Evolutionary conservation across 345 rosid genomes (phyloP).

Genomic region (Balakata baccata): DNA sequence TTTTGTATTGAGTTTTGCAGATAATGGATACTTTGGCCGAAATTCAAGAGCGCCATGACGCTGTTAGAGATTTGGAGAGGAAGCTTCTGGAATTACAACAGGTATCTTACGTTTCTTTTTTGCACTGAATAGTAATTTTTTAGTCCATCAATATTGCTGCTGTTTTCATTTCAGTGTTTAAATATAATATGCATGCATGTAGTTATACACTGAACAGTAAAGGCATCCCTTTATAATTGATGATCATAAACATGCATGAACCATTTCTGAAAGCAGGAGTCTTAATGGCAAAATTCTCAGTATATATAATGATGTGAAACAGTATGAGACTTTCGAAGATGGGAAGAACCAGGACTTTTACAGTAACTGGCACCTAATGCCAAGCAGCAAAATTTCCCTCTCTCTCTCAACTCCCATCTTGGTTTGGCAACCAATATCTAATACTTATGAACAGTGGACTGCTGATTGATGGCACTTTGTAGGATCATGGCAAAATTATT

Average conservation of each 20-base stretch:
- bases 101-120: constrained; percentile 34
- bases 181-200: no score
- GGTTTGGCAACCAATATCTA: background rate
- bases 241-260: no score
- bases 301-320: no score
- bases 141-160: no score
- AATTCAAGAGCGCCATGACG: constrained; percentile 98
- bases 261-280: no score
- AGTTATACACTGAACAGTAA: no score
- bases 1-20: constrained; percentile 35
- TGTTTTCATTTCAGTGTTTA: no score
- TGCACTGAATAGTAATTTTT: background rate
- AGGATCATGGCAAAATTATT: background rate
- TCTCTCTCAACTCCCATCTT: constrained; percentile 1
- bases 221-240: background rate
- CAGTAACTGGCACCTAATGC: background rate
- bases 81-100: constrained; percentile 89
- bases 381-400: background rate
- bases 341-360: no score
- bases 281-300: no score
- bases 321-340: no score
- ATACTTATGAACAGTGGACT: background rate
- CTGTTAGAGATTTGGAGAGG: constrained; percentile 76
- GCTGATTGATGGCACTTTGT: background rate
- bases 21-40: constrained; percentile 90